These are phyloP conservation scores for Scheffersomyces ergatensis DNA, from an alignment of 805 yeast species.

Conservation along the genomic window DNA sequence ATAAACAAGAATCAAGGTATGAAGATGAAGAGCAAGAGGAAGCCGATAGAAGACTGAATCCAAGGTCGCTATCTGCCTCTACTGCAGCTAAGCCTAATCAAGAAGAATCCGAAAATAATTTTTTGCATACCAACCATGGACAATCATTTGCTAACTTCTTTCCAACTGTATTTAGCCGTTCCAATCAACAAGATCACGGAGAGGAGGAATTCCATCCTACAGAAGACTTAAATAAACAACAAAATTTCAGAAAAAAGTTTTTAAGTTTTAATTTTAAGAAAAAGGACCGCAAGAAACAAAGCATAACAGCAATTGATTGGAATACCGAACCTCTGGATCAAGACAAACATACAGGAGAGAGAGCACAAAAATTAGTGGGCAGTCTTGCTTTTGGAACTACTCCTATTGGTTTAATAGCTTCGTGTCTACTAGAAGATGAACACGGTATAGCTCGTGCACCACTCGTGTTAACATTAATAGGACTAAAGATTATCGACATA, in stretches of 20 bases:
- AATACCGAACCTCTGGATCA: constrained; percentile 10
- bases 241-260: constrained; percentile 17
- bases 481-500: constrained; percentile 57
- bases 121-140: constrained; percentile 4
- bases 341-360: constrained; percentile 29
- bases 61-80: background rate
- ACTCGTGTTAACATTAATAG: constrained; percentile 67
- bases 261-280: constrained; percentile 22
- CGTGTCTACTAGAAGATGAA: constrained; percentile 75
- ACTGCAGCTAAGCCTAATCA: background rate
- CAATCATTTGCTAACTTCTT: constrained; percentile 13
- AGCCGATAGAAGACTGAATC: background rate
- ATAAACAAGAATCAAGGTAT: constrained; percentile 32
- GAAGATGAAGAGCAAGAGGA: constrained; percentile 26
- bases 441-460: constrained; percentile 79
- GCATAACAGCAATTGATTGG: constrained; percentile 12
- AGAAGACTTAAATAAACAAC: constrained; percentile 15
- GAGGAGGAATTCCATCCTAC: constrained; percentile 4
- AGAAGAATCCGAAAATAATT: background rate
- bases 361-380: constrained; percentile 33
- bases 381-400: constrained; percentile 67
- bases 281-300: constrained; percentile 20
- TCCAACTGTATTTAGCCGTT: constrained; percentile 9
- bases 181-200: constrained; percentile 5
- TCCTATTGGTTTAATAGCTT: constrained; percentile 69